These are phyloP conservation scores for Saccharomyces hybrid DNA, from an alignment of 1,139 yeast species.

Conservation along the genomic window DNA sequence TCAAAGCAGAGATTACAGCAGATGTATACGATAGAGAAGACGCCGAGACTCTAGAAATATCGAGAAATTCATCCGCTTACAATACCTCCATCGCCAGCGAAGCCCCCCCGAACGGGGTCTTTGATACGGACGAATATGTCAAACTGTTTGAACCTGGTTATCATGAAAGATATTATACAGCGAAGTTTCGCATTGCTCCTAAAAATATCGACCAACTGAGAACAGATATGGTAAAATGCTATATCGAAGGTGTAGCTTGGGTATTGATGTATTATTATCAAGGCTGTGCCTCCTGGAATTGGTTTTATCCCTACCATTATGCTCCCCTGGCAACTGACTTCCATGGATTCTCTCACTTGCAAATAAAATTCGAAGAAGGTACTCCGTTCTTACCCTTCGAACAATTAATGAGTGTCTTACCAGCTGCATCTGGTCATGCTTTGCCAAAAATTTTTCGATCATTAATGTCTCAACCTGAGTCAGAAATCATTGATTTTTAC, in stretches of 20 bases:
- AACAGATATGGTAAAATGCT: slow-evolving; percentile 57
- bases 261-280: slow-evolving; percentile 86
- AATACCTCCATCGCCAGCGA: slow-evolving; percentile 28
- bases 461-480: slow-evolving; percentile 70
- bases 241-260: slow-evolving; percentile 95
- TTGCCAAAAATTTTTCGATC: slow-evolving; percentile 79
- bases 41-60: slow-evolving; percentile 1
- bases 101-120: slow-evolving; percentile 26
- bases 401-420: slow-evolving; percentile 94
- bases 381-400: slow-evolving; percentile 88
- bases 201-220: slow-evolving; percentile 51
- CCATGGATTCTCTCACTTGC: slow-evolving; percentile 48
- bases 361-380: slow-evolving; percentile 60
- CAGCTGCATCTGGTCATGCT: slow-evolving; percentile 93
- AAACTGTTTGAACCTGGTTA: slow-evolving; percentile 85
- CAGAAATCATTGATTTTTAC: slow-evolving; percentile 85
- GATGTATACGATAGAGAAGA: slow-evolving; percentile 16
- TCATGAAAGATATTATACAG: slow-evolving; percentile 67
- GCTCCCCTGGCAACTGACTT: slow-evolving; percentile 97
- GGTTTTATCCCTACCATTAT: slow-evolving; percentile 96
- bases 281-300: slow-evolving; percentile 97
- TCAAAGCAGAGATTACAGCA: slow-evolving; percentile 20
- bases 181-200: slow-evolving; percentile 57
- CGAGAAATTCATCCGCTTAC: slow-evolving; percentile 12
- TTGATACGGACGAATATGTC: slow-evolving; percentile 50